Evolutionary conservation across 2,329 filamentous ascomycete species (phyloP).

Genomic region (Cryphonectria carpinicola): DNA sequence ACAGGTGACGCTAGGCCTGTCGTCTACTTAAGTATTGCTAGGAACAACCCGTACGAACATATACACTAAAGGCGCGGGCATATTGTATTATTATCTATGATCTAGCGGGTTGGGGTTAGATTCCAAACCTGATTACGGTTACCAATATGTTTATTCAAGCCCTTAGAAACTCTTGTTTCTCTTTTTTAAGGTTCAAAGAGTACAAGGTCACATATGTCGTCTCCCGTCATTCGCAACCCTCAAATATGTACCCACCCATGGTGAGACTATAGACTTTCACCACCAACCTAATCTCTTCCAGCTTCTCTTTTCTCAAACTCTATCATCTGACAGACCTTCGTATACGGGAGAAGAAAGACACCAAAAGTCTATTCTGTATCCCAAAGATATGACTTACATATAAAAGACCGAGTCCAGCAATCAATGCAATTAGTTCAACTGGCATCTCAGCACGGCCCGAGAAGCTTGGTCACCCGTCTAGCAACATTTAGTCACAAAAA

Average conservation of each 20-base stretch:
- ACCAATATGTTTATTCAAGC: no score
- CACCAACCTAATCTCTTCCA: not conserved
- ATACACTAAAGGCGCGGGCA: no score
- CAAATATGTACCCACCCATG: slow-evolving; percentile 14
- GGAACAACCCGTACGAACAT: no score
- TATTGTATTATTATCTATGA: no score
- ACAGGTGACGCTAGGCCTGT: no score
- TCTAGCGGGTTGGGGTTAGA: no score
- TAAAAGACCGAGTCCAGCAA: not conserved
- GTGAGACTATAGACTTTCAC: not conserved
- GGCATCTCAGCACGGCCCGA: not conserved
- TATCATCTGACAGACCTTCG: no score
- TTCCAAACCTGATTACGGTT: no score
- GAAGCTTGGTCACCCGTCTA: slow-evolving; percentile 10
- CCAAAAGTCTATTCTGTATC: no score
- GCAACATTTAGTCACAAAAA: slow-evolving; percentile 9
- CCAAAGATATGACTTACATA: not conserved
- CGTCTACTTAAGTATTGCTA: no score
- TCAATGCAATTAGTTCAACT: not conserved
- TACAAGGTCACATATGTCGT: not conserved
- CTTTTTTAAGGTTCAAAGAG: not conserved
- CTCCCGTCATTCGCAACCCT: not conserved
- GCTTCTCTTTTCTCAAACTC: not conserved
- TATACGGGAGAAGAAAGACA: no score
- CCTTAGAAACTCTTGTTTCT: not conserved